phyloP scores from a whole-genome alignment of 2,329 filamentous ascomycete genomes.

The Fusarium veterinarium region DNA sequence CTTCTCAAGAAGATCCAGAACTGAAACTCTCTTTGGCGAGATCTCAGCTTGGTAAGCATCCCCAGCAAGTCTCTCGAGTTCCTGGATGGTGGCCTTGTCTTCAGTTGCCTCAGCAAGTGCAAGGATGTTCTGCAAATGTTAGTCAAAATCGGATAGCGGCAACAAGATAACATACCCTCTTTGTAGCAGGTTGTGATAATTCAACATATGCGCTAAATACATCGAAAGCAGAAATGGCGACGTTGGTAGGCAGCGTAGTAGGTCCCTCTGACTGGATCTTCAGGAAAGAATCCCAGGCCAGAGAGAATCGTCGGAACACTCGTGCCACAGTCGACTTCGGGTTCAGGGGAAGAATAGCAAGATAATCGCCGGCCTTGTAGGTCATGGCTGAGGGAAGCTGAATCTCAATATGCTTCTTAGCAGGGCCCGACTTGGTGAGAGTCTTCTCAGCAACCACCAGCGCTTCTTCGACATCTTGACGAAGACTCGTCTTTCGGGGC shows the following conservation, averaged over 20 bases:
- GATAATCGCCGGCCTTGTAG: conserved; percentile 81
- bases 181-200: conserved; percentile 77
- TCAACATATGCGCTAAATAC: conserved; percentile 79
- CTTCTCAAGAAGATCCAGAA: conserved; percentile 76
- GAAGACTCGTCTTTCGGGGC: conserved; percentile 40
- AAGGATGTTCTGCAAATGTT: conserved; percentile 48
- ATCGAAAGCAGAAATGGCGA: conserved; percentile 69
- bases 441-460: conserved; percentile 38
- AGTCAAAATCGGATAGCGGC: background rate
- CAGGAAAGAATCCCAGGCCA: conserved; percentile 76
- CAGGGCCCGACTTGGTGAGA: conserved; percentile 36
- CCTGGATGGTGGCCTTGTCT: conserved; percentile 56
- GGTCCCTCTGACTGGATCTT: conserved; percentile 66
- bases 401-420: conserved; percentile 75
- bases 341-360: conserved; percentile 79
- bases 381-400: conserved; percentile 72
- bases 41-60: conserved; percentile 62
- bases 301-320: conserved; percentile 72
- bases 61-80: conserved; percentile 61
- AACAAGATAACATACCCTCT: conserved; percentile 59
- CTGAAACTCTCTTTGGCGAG: conserved; percentile 67
- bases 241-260: conserved; percentile 65
- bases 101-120: conserved; percentile 61
- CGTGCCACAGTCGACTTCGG: conserved; percentile 69
- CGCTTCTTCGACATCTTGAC: conserved; percentile 42